These are phyloP conservation scores for Huiozyma sinensis DNA, from an alignment of 805 yeast species.

Conservation along the genomic window DNA sequence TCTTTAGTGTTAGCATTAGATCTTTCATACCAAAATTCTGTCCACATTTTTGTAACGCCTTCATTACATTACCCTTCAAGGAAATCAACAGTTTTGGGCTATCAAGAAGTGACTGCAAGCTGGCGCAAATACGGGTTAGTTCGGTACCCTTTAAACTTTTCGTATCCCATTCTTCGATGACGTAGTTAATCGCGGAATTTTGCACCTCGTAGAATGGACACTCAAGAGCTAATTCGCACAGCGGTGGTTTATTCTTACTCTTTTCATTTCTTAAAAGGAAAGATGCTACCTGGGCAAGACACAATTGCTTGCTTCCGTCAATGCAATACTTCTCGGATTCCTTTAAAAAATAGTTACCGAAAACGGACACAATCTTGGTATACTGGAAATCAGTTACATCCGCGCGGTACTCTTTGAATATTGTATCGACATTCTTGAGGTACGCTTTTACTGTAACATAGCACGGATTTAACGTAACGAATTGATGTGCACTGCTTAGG, in stretches of 20 bases:
- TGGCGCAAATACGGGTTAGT: conserved; percentile 1
- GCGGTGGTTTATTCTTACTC: conserved; percentile 13
- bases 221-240: conserved; percentile 28
- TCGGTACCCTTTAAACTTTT: background rate
- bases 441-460: conserved; percentile 10
- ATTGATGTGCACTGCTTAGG: background rate
- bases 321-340: conserved; percentile 22
- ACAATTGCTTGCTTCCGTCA: conserved; percentile 43
- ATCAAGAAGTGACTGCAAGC: conserved; percentile 19
- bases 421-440: conserved; percentile 10
- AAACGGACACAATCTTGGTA: conserved; percentile 6
- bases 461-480: background rate
- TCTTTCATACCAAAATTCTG: conserved; percentile 14
- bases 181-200: conserved; percentile 30
- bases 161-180: conserved; percentile 5
- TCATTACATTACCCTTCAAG: conserved; percentile 35
- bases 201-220: conserved; percentile 39
- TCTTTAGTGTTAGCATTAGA: conserved; percentile 18
- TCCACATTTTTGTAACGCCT: conserved; percentile 21
- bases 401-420: background rate
- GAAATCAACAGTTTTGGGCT: conserved; percentile 31
- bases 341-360: conserved; percentile 31
- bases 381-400: background rate
- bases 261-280: conserved; percentile 23
- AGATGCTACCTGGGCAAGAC: conserved; percentile 27